Base-by-base conservation (phyloP, 2,329 filamentous ascomycete species). In the Esteya vermicola region DNA sequence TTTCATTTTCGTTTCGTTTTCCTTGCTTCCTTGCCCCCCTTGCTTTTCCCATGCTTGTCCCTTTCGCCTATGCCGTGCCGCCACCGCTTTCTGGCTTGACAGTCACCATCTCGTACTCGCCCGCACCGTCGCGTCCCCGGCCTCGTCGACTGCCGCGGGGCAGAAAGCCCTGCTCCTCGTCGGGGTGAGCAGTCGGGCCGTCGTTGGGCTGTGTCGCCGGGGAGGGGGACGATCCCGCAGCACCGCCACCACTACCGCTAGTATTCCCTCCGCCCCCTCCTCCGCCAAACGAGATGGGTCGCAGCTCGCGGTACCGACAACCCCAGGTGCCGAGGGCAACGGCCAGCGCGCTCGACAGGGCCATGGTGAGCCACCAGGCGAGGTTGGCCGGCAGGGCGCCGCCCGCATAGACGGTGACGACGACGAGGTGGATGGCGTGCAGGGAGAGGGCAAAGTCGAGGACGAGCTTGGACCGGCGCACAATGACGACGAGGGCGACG, bases 371-470 rank as follows among this genome's bases (percentile, higher is more conserved):
- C 89, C 91, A 98, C 91, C 91, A 98, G 52, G 93, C 80, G 47
- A 76, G 62, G 57, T 89, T 79, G 9, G 71, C 68, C 2, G 91
- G 91, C 22, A 96, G 56, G 9, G 74, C 70, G 52, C n/a, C n/a
- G n/a, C 77, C 76, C 4, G 83, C 80, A 60, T 93, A 94, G 26
- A 94, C 57, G 18, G 78, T 79, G 22, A 84, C 55, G 23, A 58
- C 47, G 41, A 53, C 33, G 19, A 59, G 49, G 45, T 60, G 58
- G 38, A 60, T 45, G 28, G 43, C 44, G 49, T 61, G 56, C 16
- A 95, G 72, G 3, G 89, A 94, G 20, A 95, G 65, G 25, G 85
- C 84, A 57, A 96, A 98, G 61, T 98, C 91, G 49, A 85, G 85
- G 38, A 96, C 83, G 45, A 96, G 81, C 59, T 96, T 96, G 36